Base-by-base conservation (phyloP, 129 eudicot species). In the Saposhnikovia divaricata region DNA sequence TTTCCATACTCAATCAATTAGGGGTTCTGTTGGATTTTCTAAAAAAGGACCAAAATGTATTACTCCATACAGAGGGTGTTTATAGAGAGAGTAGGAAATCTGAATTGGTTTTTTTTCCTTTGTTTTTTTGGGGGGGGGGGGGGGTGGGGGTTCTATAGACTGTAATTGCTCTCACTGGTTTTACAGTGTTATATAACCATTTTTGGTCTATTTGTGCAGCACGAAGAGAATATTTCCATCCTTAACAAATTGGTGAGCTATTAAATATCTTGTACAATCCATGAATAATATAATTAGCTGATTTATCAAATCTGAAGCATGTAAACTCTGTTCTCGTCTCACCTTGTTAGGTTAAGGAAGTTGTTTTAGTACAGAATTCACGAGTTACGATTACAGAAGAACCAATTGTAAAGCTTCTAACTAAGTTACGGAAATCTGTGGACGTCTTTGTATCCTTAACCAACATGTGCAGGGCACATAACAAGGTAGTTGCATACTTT, bases 381-480 rank as follows among this genome's bases (percentile, higher is more conserved):
- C 88, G 83, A 84, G 88, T 83, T 81, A 86, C 79, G 37, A 77
- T 84, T 78, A 59, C 83, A 84, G 89, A 78, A 75, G 83, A 84
- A 82, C 82, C 82, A 65, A 83, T 85, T 51, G 85, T 88, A 77
- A 75, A 76, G 76, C 87, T 92, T 63, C 85, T 92, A 69, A 82
- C 84, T 80, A 90, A 90, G 82, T 86, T 88, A 38, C 81, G 81
- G 66, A 89, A 81, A 85, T 90, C 91, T 47, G 91, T 92, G 74
- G 89, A 81, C 80, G 97, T 88, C 81, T 84, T 85, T 80, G 97
- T 90, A 69, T 87, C 96, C 57, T 83, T 92, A 76, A 84, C 86
- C 68, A 90, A 86, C 74, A 47, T 88, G 77, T 92, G 97, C 90
- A 92, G 84, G 88, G 81, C 87, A 44, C 85, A 87, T 72, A 83